Evolutionary conservation across 2,329 filamentous ascomycete species (phyloP), one percentile per base, ranked within the genome.

Genomic region (Rasamsonia emersonii): DNA sequence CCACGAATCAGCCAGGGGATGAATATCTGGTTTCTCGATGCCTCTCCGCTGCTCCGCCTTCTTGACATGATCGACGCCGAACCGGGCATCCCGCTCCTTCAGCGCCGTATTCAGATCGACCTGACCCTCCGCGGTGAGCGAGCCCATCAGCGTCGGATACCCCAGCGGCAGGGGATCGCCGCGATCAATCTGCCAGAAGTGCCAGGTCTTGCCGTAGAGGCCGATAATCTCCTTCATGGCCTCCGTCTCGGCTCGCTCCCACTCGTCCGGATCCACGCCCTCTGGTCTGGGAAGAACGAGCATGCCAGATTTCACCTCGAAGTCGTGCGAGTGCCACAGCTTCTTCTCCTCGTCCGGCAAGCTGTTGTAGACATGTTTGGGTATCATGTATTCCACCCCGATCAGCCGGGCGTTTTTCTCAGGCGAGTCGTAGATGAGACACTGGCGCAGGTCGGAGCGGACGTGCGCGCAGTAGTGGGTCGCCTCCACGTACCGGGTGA

Each of bases 351-450:
- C 71, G 0, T 58, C 26, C 1, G 75, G 69, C 0, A 93, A 72
- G 0, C 71, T 75, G 21, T 72, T 66, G 61, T 79, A 93, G 0
- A 91, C 62, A 3, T 66, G 63, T 0, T 76, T 72, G 0, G 79
- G 78, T 46, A 93, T 77, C 83, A 91, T 88, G 65, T 93, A 93
- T 56, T 93, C 86, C 45, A 93, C 71, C 6, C 85, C 86, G 39
- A 93, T 84, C 11, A 93, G 71, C 0, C 80, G 73, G 0, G 84
- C 84, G 16, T 74, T 72, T 5, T 73, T 66, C 1, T 68, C 65
- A 0, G 78, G 69, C 0, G 75, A 73, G 58, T 93, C 85, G 62
- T 91, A 93, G 40, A 93, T 72, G 18, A 93, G 73, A 54, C 86
- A 93, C 65, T 93, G 85, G 3, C 86, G 74, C 35, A 93, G 70